Percentiles rank a stretch among this genome's conserved stretches.
These are phyloP conservation scores for Sabuloglossum arenarium DNA, from an alignment of 495 filamentous ascomycete genomes.

Conservation along the genomic window DNA sequence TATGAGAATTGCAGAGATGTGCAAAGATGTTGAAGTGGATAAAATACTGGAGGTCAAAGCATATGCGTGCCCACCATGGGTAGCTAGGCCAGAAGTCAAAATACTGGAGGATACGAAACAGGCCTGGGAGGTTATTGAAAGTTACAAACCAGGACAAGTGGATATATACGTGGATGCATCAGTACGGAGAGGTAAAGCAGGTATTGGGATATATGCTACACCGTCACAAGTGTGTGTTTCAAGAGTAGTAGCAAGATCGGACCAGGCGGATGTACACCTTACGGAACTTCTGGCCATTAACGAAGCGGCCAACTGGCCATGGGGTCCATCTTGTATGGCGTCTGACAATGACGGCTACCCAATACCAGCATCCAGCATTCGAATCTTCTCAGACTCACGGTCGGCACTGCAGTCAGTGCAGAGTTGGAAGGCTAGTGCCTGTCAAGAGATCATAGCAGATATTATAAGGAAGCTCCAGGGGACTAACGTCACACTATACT, in stretches of 20 bases:
- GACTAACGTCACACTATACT: constrained; percentile 8
- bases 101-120: constrained; percentile 6
- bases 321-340: constrained; percentile 1
- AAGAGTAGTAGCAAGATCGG: constrained; percentile 5
- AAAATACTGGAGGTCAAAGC: constrained; percentile 4
- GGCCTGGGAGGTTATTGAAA: constrained; percentile 1
- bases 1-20: constrained; percentile 4
- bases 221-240: constrained; percentile 2
- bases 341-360: neutral
- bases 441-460: constrained; percentile 5
- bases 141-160: constrained; percentile 8
- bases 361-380: constrained; percentile 4
- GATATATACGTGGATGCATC: constrained; percentile 8
- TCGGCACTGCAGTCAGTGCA: constrained; percentile 7
- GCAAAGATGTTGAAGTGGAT: constrained; percentile 2
- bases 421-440: constrained; percentile 8
- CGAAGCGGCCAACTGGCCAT: constrained; percentile 7
- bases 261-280: constrained; percentile 6
- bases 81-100: constrained; percentile 6
- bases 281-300: constrained; percentile 7
- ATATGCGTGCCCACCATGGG: constrained; percentile 4
- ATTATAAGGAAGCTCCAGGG: constrained; percentile 9
- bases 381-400: constrained; percentile 8
- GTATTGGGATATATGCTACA: constrained; percentile 1
- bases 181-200: constrained; percentile 3